Evolutionary conservation across 345 rosid genomes (phyloP).

Genomic region (Brassica carinata): DNA sequence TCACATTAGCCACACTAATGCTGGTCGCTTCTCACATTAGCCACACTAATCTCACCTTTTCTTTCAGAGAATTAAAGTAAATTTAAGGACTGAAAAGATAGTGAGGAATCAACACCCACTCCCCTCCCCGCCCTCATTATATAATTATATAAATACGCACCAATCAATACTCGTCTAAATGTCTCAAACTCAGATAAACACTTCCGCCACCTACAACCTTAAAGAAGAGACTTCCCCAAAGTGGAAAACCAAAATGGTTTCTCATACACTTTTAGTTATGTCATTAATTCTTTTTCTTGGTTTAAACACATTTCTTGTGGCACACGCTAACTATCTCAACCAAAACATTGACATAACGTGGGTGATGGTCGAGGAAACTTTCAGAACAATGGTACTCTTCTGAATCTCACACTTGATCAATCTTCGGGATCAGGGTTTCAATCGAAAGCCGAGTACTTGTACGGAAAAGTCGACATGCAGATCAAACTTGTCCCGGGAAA

Average conservation of each 20-base stretch:
- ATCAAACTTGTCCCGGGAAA: conserved; percentile 45
- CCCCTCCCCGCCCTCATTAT: neutral
- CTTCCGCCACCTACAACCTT: conserved; percentile 8
- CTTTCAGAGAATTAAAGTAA: conserved; percentile 2
- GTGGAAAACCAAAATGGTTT: conserved; percentile 20
- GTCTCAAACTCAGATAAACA: conserved; percentile 20
- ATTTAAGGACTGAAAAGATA: neutral
- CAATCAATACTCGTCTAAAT: conserved; percentile 10
- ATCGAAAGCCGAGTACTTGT: conserved; percentile 46
- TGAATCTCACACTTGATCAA: conserved; percentile 47
- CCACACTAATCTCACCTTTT: conserved; percentile 30
- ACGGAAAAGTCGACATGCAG: conserved; percentile 44
- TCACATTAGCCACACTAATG: conserved; percentile 38
- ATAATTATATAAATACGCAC: conserved; percentile 29
- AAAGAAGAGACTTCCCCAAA: conserved; percentile 17
- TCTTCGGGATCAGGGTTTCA: conserved; percentile 51
- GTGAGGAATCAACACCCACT: neutral
- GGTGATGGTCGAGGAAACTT: conserved; percentile 47
- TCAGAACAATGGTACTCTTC: conserved; percentile 42
- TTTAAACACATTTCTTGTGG: conserved; percentile 16
- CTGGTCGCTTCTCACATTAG: conserved; percentile 39
- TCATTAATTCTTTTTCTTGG: conserved; percentile 12
- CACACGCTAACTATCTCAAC: conserved; percentile 39
- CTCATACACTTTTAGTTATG: conserved; percentile 9
- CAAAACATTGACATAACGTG: conserved; percentile 49